Percentiles rank a stretch among this genome's conserved stretches.
Evolutionary conservation across 2,329 filamentous ascomycete genomes (phyloP).

Genomic region (Chaetothyriales sp.): DNA sequence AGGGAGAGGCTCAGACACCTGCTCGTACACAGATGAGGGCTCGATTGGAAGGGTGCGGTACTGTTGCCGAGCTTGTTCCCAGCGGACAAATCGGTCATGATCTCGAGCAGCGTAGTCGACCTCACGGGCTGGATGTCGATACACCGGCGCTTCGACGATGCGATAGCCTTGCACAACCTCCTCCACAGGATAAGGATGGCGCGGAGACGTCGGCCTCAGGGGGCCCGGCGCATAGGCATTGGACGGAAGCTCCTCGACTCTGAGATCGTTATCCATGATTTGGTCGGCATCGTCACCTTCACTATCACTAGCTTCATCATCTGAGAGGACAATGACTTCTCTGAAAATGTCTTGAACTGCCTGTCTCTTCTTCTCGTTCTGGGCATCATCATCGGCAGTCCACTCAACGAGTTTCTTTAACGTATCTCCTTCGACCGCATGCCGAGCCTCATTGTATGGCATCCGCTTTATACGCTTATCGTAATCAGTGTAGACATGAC

Average conservation of each 20-base stretch:
- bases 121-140: slow-evolving; percentile 14
- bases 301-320: slow-evolving; percentile 39
- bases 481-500: slow-evolving; percentile 48
- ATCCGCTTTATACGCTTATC: slow-evolving; percentile 40
- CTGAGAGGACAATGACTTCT: slow-evolving; percentile 49
- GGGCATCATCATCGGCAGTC: slow-evolving; percentile 44
- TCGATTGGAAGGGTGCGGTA: slow-evolving; percentile 8
- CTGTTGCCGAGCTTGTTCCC: slow-evolving; percentile 29
- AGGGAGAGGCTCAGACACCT: neutral
- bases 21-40: neutral
- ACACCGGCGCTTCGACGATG: slow-evolving; percentile 20
- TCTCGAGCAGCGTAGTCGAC: slow-evolving; percentile 28
- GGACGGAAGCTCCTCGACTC: slow-evolving; percentile 30
- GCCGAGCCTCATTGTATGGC: slow-evolving; percentile 40
- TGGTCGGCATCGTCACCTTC: slow-evolving; percentile 23
- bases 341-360: slow-evolving; percentile 48
- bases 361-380: slow-evolving; percentile 32
- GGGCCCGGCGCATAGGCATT: slow-evolving; percentile 17
- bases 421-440: slow-evolving; percentile 38
- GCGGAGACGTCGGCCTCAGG: slow-evolving; percentile 6
- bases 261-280: slow-evolving; percentile 22
- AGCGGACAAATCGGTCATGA: slow-evolving; percentile 33
- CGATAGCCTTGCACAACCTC: slow-evolving; percentile 25
- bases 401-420: slow-evolving; percentile 45
- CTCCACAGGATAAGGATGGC: slow-evolving; percentile 19